A percentile compares a stretch with the other conserved stretches of the same genome.
phyloP scores from a whole-genome alignment of 129 eudicot species.

The Escallonia rubra region DNA sequence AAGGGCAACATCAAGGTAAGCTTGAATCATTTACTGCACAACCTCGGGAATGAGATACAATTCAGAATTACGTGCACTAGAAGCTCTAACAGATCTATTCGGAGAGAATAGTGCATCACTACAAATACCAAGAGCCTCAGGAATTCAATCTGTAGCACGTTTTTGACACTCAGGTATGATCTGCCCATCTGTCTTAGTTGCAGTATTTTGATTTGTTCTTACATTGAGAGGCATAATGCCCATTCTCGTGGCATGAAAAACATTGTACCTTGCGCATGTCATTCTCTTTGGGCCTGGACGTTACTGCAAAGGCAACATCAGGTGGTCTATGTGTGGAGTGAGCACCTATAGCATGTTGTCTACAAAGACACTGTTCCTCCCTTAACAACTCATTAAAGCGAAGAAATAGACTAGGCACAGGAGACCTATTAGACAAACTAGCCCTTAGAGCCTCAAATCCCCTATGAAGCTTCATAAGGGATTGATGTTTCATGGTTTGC shows the following conservation, averaged over 20 bases:
- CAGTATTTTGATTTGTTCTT: not conserved
- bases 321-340: not conserved
- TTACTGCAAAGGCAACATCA: too few species aligned
- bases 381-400: not conserved
- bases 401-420: not conserved
- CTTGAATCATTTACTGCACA: not conserved
- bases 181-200: not conserved
- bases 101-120: too few species aligned
- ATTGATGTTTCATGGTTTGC: not conserved
- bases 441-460: not conserved
- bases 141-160: not conserved
- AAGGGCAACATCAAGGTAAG: not conserved
- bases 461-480: not conserved
- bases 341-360: not conserved
- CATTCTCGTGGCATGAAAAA: not conserved
- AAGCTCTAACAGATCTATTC: not conserved
- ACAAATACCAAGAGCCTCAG: not conserved
- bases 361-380: not conserved
- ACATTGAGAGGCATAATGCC: not conserved
- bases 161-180: not conserved
- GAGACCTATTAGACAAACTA: not conserved
- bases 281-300: not conserved
- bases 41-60: too few species aligned
- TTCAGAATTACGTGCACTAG: not conserved
- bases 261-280: not conserved